Conservation (phyloP, 1,284 basidiomycete genomes). For the Sutorius eximius region DNA sequence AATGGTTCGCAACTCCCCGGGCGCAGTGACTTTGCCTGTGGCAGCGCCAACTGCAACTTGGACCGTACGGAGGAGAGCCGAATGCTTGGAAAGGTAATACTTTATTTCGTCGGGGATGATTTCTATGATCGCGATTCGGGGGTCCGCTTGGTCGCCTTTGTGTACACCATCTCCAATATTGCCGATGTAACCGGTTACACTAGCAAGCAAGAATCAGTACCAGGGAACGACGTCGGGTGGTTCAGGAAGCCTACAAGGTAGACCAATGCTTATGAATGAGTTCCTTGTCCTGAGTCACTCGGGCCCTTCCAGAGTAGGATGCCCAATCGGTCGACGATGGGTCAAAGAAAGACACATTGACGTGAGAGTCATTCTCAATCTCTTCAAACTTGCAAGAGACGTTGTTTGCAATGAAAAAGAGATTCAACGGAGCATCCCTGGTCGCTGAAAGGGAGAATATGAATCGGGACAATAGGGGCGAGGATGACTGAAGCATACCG, state of each 20-base stretch:
- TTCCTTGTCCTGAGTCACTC: conserved; percentile 60
- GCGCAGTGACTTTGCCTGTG: conserved; percentile 56
- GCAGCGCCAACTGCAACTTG: conserved; percentile 57
- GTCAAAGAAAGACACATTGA: conserved; percentile 82
- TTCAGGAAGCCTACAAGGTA: conserved; percentile 44
- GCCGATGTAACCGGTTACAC: conserved; percentile 80
- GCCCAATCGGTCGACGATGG: conserved; percentile 79
- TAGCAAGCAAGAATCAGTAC: conserved; percentile 25
- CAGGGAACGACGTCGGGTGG: background rate
- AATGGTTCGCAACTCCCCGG: conserved; percentile 66
- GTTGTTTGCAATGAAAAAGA: conserved; percentile 79
- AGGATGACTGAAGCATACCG: conserved; percentile 44
- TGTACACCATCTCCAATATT: conserved; percentile 87
- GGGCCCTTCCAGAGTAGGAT: conserved; percentile 78
- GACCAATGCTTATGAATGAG: conserved; percentile 74
- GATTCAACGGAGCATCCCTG: conserved; percentile 48
- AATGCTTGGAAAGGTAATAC: conserved; percentile 66
- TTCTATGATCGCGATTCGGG: conserved; percentile 79
- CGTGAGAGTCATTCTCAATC: conserved; percentile 71
- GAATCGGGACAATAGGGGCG: background rate
- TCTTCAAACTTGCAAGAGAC: conserved; percentile 77
- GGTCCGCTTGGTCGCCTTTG: conserved; percentile 79
- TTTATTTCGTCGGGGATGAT: conserved; percentile 80
- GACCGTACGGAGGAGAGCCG: conserved; percentile 45
- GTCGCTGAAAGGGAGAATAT: conserved; percentile 38